phyloP scores from a whole-genome alignment of 176 grass and related monocot genomes.

The Phoenix roebelenii region DNA sequence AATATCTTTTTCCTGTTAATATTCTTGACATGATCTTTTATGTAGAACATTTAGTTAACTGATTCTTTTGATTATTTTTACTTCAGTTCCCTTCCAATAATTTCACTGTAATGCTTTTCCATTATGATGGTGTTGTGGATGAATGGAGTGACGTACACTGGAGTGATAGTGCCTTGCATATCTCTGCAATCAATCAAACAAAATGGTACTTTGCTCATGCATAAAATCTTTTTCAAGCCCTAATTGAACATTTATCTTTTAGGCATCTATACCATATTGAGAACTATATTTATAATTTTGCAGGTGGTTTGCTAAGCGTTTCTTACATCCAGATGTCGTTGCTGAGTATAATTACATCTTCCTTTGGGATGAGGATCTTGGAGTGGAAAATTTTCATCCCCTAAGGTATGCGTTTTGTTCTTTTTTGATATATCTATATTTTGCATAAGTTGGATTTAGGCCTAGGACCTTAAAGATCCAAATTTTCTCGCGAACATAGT shows the following conservation, averaged over 20 bases:
- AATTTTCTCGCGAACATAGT: too few relatives aligned
- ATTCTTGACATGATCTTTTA: not conserved
- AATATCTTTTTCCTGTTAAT: constrained; percentile 1
- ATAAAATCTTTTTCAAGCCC: too few relatives aligned
- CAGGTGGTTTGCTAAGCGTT: constrained; percentile 83
- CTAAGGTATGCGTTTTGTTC: constrained; percentile 10
- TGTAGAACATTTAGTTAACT: too few relatives aligned
- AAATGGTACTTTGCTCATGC: constrained; percentile 38
- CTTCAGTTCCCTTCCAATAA: constrained; percentile 40
- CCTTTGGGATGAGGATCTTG: constrained; percentile 88
- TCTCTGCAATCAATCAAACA: constrained; percentile 58
- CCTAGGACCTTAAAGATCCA: too few relatives aligned
- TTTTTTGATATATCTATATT: too few relatives aligned
- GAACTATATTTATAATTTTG: not conserved
- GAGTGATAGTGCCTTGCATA: constrained; percentile 42
- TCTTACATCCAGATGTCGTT: constrained; percentile 75
- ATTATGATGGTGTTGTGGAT: constrained; percentile 71
- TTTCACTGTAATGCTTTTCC: constrained; percentile 75
- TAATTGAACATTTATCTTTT: too few relatives aligned
- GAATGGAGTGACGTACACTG: constrained; percentile 53
- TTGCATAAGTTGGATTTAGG: too few relatives aligned
- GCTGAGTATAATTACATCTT: constrained; percentile 70
- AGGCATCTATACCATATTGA: too few relatives aligned
- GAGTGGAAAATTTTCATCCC: constrained; percentile 58
- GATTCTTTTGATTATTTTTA: not conserved